A percentile compares a stretch with the other conserved stretches of the same genome.
phyloP scores from a whole-genome alignment of 176 grass and related monocot species.

The sorghum (Sorghum bicolor) region Sorghum_bicolor_NCBIv3 NC_012878.2:57931001-57931500 shows the following conservation, averaged over 20 bases:
- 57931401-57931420: slow-evolving; percentile 6
- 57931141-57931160: slow-evolving; percentile 98
- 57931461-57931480: not conserved
- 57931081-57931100: slow-evolving; percentile 10
- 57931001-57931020: slow-evolving; percentile 38
- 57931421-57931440: not conserved
- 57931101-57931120: slow-evolving; percentile 53
- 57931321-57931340: not conserved
- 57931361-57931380: not conserved
- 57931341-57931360: not conserved
- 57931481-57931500: slow-evolving; percentile 8
- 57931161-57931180: slow-evolving; percentile 87
- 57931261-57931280: not conserved
- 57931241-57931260: not conserved
- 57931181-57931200: slow-evolving; percentile 69
- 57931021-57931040: slow-evolving; percentile 68
- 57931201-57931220: slow-evolving; percentile 14
- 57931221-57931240: slow-evolving; percentile 1
- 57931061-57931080: not conserved
- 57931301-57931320: not conserved
- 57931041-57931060: slow-evolving; percentile 14
- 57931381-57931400: not conserved
- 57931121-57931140: slow-evolving; percentile 88
- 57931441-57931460: not conserved
- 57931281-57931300: not conserved